Conservation (phyloP, 768 basidiomycete genomes). For the Suillus occidentalis region DNA sequence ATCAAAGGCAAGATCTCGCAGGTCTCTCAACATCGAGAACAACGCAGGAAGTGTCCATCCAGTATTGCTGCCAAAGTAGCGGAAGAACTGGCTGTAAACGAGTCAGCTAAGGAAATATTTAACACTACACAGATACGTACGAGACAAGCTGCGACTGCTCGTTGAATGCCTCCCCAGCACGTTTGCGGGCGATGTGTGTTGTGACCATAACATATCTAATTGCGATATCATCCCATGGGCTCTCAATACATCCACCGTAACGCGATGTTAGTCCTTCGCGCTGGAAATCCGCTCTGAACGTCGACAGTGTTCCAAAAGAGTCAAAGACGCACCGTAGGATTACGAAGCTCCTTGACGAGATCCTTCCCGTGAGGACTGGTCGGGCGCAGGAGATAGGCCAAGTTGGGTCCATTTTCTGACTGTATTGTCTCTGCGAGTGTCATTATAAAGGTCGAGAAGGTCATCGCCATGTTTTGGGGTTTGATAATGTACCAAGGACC, state of each 20-base stretch:
- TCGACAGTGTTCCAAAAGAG: neutral
- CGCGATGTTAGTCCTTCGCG: slow-evolving; percentile 20
- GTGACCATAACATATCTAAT: slow-evolving; percentile 80
- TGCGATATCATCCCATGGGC: slow-evolving; percentile 86
- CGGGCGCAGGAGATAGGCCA: slow-evolving; percentile 75
- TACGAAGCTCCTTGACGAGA: slow-evolving; percentile 69
- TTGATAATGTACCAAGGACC: neutral
- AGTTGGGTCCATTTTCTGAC: slow-evolving; percentile 63
- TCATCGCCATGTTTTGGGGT: slow-evolving; percentile 32
- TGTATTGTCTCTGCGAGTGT: slow-evolving; percentile 62
- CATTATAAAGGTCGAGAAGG: slow-evolving; percentile 59
- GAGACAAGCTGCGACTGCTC: slow-evolving; percentile 74
- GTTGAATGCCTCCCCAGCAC: slow-evolving; percentile 73
- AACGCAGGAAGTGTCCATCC: slow-evolving; percentile 87
- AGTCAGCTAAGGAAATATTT: slow-evolving; percentile 1
- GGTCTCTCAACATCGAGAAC: slow-evolving; percentile 77
- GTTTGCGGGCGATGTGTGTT: slow-evolving; percentile 64
- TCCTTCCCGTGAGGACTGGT: slow-evolving; percentile 78
- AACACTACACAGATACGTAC: slow-evolving; percentile 46
- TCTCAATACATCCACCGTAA: slow-evolving; percentile 61
- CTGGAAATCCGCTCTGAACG: slow-evolving; percentile 15
- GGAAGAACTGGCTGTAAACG: slow-evolving; percentile 62
- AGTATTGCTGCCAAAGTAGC: slow-evolving; percentile 76
- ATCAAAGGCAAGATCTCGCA: slow-evolving; percentile 84
- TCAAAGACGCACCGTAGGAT: slow-evolving; percentile 42